phyloP scores from a whole-genome alignment of 345 rosid species.

The Rhodamnia argentea region DNA sequence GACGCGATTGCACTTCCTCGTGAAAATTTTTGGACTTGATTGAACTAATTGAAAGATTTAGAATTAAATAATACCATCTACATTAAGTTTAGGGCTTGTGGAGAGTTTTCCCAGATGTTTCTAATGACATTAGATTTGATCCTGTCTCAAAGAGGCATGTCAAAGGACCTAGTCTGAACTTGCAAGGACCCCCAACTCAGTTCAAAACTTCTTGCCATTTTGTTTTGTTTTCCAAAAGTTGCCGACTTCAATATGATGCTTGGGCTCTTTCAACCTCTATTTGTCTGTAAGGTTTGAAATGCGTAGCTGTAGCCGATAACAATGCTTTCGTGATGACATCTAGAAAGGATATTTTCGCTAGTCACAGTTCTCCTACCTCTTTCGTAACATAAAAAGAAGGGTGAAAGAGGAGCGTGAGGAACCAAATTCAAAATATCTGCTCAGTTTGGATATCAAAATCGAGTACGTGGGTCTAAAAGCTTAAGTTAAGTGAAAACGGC shows the following conservation, averaged over 20 bases:
- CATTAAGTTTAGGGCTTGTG: not conserved
- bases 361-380: not conserved
- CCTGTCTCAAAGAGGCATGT: not conserved
- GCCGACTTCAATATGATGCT: not conserved
- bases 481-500: not conserved
- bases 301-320: not conserved
- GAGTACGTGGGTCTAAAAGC: rapidly evolving
- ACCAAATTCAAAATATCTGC: not conserved
- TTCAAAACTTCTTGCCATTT: not conserved
- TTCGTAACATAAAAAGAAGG: not conserved
- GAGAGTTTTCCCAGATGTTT: not conserved
- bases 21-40: not conserved
- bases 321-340: not conserved
- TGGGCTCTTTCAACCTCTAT: not conserved
- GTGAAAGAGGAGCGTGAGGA: not conserved
- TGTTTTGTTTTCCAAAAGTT: not conserved
- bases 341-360: rapidly evolving
- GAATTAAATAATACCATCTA: rapidly evolving
- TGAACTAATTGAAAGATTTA: not conserved
- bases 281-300: rapidly evolving
- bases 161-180: not conserved
- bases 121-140: not conserved
- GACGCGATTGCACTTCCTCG: not conserved
- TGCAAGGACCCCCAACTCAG: not conserved
- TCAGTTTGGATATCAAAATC: not conserved